Evolutionary conservation across 305 asterid genomes (phyloP), one percentile per base, ranked within the genome.

Genomic region (Fraxinus ornus): DNA sequence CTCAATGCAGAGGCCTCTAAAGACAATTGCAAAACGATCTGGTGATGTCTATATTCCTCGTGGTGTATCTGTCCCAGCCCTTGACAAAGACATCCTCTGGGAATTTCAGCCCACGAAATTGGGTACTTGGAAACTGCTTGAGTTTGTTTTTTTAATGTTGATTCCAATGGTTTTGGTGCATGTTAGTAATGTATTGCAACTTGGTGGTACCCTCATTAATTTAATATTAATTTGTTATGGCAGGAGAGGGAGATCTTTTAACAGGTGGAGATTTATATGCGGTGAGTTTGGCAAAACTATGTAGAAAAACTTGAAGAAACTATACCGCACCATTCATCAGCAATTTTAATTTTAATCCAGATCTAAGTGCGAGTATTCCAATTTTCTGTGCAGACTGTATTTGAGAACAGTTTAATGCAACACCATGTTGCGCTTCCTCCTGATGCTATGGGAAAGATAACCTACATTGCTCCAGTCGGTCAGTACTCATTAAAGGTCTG

Each of bases 21-120:
- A 93, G 89, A 92, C 99, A 80, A 95, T 95, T 79, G 99, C 99
- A 39, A 89, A 85, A 86, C 92, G 84, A 89, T 95, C 99, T 78
- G 97, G 98, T 81, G 99, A 95, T 91, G 99, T 95, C 77, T 95
- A 95, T 82, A 95, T 95, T 88, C 99, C 99, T 81, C 99, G 99
- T 70, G 99, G 98, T 83, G 98, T 95, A 30, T 93, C 99, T 81
- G 99, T 95, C 78, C 99, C 99, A 0, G 98, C 99, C 81, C 93
- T 95, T 30, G 99, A 95, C 88, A 95, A 95, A 88, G 99, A 95
- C 83, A 92, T 80, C 21, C 96, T 94, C 8, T 95, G 99, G 99
- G 99, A 95, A 78, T 95, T 95, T 91, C 85, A 91, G 80, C 99
- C 99, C 24, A 94, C 88, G 87, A 95, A 91, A 92, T 88, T 94